These are phyloP conservation scores for Davidsoniella neocaledoniae DNA, from an alignment of 2,329 filamentous ascomycete species.

Conservation along the genomic window DNA sequence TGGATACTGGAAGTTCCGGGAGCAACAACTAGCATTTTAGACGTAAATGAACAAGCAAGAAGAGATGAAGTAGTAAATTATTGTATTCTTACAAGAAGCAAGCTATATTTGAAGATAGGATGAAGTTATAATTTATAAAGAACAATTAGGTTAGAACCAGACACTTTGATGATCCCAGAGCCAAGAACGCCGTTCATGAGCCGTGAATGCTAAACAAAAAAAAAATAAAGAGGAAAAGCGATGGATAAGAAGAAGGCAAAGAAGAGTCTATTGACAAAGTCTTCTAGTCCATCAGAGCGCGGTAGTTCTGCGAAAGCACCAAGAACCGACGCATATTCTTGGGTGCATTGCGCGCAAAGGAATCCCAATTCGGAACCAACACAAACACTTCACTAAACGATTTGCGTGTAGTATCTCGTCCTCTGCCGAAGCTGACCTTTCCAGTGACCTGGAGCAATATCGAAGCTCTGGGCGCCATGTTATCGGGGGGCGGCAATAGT, in stretches of 20 bases:
- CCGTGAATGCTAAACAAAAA: background rate
- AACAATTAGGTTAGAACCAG: background rate
- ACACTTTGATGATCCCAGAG: background rate
- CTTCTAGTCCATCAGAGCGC: slow-evolving; percentile 24
- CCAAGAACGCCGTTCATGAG: slow-evolving; percentile 7
- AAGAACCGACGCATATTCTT: slow-evolving; percentile 43
- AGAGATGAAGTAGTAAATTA: background rate
- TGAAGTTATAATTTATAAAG: too few relatives aligned
- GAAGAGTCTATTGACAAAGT: too few relatives aligned
- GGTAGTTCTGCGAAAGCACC: slow-evolving; percentile 57
- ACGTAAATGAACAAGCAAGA: slow-evolving; percentile 10
- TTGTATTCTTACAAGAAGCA: too few relatives aligned
- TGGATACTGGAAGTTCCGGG: slow-evolving; percentile 71
- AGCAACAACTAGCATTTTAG: slow-evolving; percentile 15
- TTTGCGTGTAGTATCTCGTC: slow-evolving; percentile 43
- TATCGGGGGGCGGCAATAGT: slow-evolving; percentile 37
- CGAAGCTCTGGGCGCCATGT: slow-evolving; percentile 43
- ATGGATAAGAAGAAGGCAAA: background rate
- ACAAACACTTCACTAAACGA: slow-evolving; percentile 70
- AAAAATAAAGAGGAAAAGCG: background rate
- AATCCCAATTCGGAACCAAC: slow-evolving; percentile 59
- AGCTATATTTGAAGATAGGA: too few relatives aligned
- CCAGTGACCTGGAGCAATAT: slow-evolving; percentile 61
- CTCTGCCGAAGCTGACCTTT: slow-evolving; percentile 49
- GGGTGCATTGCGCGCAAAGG: slow-evolving; percentile 30